Base-by-base conservation (phyloP, 352 stramenopile genomes). In the Thalassiosira mediterranea region DNA sequence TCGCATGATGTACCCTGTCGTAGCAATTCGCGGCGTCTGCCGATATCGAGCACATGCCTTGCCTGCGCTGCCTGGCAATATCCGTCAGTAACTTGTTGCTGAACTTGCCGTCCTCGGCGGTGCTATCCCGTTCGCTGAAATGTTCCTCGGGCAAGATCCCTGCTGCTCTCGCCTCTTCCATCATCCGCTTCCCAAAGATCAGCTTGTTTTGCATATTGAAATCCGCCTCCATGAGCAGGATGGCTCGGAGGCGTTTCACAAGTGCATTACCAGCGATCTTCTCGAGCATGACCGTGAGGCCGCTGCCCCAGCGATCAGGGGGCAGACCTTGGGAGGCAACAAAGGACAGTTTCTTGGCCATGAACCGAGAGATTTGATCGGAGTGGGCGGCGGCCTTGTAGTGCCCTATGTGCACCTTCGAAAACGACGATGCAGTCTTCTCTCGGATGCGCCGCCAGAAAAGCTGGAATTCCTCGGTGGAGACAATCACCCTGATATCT, bases 21-120 rank as follows among this genome's bases (percentile, higher is more conserved):
- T 65, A 70, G 28, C 67, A 76, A 13, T 75, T 57, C 0, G 57
- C 37, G 1, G 66, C 57, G 25, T 76, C 67, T n/a, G 47, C 57
- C 21, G 47, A 60, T 0, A 52, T 26, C 0, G 54, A 23, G 15
- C 21, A 13, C 0, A 54, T 25, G 28, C 26, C 23, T 2, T 15
- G 15, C 10, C 31, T 11, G 2, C 19, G 15, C 29, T 61, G 48
- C 3, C 56, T 2, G 7, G 47, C 31, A 4, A 67, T 44, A 32
- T 75, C 47, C 32, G 37, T 31, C 23, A 32, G 10, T 1, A 68
- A 23, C 0, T 62, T 26, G 10, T 68, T 47, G 13, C 60, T 26
- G 2, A 62, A 44, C 0, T 40, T 25, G 2, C 31, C 66, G 42
- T 75, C 56, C 19, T 68, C 48, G n/a, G 56, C 19, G 4, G 47